Evolutionary conservation across 2,329 filamentous ascomycete species (phyloP).

Genomic region (Lizonia empirigonia): DNA sequence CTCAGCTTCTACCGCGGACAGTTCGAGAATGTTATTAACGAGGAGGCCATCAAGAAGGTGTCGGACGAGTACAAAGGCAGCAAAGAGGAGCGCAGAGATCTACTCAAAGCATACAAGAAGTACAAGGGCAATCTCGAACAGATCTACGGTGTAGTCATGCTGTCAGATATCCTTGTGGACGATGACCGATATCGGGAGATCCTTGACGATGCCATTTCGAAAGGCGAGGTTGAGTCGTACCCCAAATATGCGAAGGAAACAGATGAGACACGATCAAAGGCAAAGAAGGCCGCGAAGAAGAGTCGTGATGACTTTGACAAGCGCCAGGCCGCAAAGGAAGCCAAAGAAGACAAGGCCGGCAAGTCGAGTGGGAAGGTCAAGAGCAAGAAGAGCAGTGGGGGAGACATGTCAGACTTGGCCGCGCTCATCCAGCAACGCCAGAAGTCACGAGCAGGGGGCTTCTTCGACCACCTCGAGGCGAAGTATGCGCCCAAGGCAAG

Average conservation of each 20-base stretch:
- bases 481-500: constrained; percentile 46
- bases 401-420: constrained; percentile 45
- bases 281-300: constrained; percentile 44
- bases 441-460: constrained; percentile 41
- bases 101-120: constrained; percentile 77
- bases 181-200: constrained; percentile 82
- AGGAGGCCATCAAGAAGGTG: constrained; percentile 76
- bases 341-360: constrained; percentile 66
- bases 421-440: constrained; percentile 47
- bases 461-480: constrained; percentile 44
- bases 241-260: constrained; percentile 73
- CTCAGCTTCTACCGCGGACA: constrained; percentile 85
- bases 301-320: constrained; percentile 57
- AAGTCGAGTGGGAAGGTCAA: constrained; percentile 34
- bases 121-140: constrained; percentile 74
- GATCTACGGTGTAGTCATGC: constrained; percentile 83
- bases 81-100: constrained; percentile 79
- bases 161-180: constrained; percentile 81
- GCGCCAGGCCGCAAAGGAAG: constrained; percentile 57
- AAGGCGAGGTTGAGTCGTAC: constrained; percentile 69
- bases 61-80: constrained; percentile 80
- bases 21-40: constrained; percentile 75
- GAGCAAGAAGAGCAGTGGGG: constrained; percentile 36
- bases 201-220: constrained; percentile 79
- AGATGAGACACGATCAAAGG: constrained; percentile 36